phyloP scores from a whole-genome alignment of 202 grass and related monocot species.

The Schoenoplectus tabernaemontani region DNA sequence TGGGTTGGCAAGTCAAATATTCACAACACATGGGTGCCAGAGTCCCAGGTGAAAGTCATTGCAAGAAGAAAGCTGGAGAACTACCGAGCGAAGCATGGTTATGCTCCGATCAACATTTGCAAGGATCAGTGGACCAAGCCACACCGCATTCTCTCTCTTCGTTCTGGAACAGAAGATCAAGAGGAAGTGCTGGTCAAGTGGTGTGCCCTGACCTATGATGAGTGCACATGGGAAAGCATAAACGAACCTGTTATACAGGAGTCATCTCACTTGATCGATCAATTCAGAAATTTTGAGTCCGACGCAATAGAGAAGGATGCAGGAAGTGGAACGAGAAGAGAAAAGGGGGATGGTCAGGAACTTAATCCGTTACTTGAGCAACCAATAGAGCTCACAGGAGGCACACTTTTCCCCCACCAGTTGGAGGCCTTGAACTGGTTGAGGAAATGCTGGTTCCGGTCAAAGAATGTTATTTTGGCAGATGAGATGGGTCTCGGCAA shows the following conservation, averaged over 20 bases:
- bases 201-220: slow-evolving; percentile 80
- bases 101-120: slow-evolving; percentile 70
- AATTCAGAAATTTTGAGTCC: slow-evolving; percentile 64
- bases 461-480: slow-evolving; percentile 98
- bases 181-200: slow-evolving; percentile 94
- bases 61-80: slow-evolving; percentile 98
- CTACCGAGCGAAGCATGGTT: slow-evolving; percentile 89
- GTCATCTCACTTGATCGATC: slow-evolving; percentile 60
- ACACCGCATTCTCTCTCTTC: slow-evolving; percentile 65
- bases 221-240: slow-evolving; percentile 97
- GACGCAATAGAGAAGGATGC: slow-evolving; percentile 57
- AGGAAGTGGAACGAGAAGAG: slow-evolving; percentile 26
- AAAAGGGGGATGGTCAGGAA: slow-evolving; percentile 49
- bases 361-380: slow-evolving; percentile 63
- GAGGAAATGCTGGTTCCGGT: slow-evolving; percentile 87
- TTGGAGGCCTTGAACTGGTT: slow-evolving; percentile 97
- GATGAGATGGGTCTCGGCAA: slow-evolving; percentile 99
- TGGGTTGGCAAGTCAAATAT: slow-evolving; percentile 91
- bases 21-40: slow-evolving; percentile 86
- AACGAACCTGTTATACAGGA: slow-evolving; percentile 78
- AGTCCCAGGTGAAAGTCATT: slow-evolving; percentile 68
- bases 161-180: slow-evolving; percentile 31
- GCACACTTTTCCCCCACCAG: slow-evolving; percentile 85
- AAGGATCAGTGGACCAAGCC: slow-evolving; percentile 92
- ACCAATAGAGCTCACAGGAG: slow-evolving; percentile 81